phyloP scores from a whole-genome alignment of 225 moss, liverwort and hornwort genomes.

The Asterella californica region DNA sequence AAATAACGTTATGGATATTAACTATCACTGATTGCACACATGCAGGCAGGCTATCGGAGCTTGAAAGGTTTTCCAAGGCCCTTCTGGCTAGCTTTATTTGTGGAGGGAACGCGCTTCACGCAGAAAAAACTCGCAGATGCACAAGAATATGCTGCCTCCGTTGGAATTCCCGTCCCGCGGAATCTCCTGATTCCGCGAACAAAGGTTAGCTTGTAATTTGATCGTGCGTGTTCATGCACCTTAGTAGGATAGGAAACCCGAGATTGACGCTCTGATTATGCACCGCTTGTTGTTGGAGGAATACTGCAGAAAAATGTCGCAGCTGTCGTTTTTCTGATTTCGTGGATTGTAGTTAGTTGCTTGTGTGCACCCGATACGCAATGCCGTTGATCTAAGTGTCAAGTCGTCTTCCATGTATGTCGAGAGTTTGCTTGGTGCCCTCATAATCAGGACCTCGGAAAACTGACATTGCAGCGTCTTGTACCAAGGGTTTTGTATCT shows the following conservation, averaged over 20 bases:
- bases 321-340: not conserved
- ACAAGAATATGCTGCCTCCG: slow-evolving; percentile 68
- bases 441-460: not conserved
- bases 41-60: slow-evolving; percentile 72
- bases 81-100: slow-evolving; percentile 97
- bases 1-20: not conserved
- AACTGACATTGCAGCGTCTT: slow-evolving; percentile 4
- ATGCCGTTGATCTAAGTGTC: not conserved
- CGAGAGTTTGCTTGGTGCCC: not conserved
- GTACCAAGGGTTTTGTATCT: slow-evolving; percentile 81
- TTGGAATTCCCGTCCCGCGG: slow-evolving; percentile 68
- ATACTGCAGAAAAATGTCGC: not conserved
- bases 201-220: slow-evolving; percentile 46
- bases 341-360: not conserved
- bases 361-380: not conserved
- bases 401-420: not conserved
- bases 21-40: not conserved
- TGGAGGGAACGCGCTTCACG: slow-evolving; percentile 95
- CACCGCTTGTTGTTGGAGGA: not conserved
- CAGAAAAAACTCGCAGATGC: slow-evolving; percentile 79
- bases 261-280: not conserved
- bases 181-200: slow-evolving; percentile 99
- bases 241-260: not conserved
- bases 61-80: slow-evolving; percentile 87
- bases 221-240: not conserved